Base-by-base conservation (phyloP, 495 filamentous ascomycete species). In the Lineolata rhizophorae region DNA sequence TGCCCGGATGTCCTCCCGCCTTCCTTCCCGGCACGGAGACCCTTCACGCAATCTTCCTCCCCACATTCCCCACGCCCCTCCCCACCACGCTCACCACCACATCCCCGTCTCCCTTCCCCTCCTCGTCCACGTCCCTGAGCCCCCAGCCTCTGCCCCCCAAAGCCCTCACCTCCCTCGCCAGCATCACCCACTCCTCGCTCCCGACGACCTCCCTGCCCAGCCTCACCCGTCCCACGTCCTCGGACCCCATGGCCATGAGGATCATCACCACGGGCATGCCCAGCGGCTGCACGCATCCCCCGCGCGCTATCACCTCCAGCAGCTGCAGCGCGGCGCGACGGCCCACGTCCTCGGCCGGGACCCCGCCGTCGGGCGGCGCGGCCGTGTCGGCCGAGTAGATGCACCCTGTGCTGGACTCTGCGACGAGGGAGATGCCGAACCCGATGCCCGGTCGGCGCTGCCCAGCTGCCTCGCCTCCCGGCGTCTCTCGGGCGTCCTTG, bases 211-310 rank as follows among this genome's bases (percentile, higher is more conserved):
- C 76, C 36, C 70, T 72, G n/a, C 70, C 71, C 25, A 78, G 34
- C 31, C 62, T 57, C 35, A 76, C 33, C 18, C 71, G 55, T n/a
- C 71, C 71, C 32, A 76, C 70, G 48, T 76, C 71, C 40, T 75
- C 71, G 0, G 64, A 64, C 2, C 90, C 85, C 87, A 99, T 94
- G 18, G 81, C 82, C 90, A 99, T 99, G 24, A 95, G 58, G 17
- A 67, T 79, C 15, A 95, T 47, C 51, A 90, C 62, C 0, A 71
- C 80, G 3, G 64, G 53, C 3, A 67, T 67, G 1, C 77, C 76
- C 1, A 68, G 64, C 17, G 58, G 61, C 15, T 69, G 70, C 10
- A 84, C 72, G 53, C 76, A 85, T 4, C 90, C 90, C 4, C 85
- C 83, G 46, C 76, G 64, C 26, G 62, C 65, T 22, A 95, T 69